These are phyloP conservation scores for Comarum palustre DNA, from an alignment of 306 rosid genomes.

Conservation along the genomic window DNA sequence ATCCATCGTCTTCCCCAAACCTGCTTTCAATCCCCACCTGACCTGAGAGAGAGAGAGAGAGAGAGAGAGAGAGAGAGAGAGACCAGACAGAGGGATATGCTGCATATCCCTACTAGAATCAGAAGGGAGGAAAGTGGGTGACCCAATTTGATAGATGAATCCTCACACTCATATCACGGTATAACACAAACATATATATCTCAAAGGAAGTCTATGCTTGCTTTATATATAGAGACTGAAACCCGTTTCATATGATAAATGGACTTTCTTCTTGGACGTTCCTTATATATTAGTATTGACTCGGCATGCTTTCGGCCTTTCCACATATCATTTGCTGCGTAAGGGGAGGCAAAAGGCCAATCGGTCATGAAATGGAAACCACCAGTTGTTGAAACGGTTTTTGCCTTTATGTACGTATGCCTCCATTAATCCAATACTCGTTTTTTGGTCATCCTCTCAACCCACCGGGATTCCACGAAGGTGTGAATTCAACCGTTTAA, in stretches of 20 bases:
- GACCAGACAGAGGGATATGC: not conserved
- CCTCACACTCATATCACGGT: too few relatives aligned
- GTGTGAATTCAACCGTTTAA: not conserved
- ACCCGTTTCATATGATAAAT: not conserved
- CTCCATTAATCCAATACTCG: constrained; percentile 27
- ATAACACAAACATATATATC: too few relatives aligned
- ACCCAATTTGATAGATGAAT: not conserved
- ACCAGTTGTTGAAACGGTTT: constrained; percentile 9
- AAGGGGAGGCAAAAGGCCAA: constrained; percentile 28
- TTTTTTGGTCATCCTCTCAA: not conserved
- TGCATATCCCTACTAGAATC: not conserved
- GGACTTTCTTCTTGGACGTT: not conserved
- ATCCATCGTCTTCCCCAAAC: not conserved
- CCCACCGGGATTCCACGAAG: not conserved
- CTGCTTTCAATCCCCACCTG: not conserved
- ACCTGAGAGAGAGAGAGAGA: not conserved
- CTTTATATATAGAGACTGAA: not conserved
- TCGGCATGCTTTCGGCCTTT: not conserved
- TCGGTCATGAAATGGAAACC: not conserved
- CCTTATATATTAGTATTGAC: not conserved
- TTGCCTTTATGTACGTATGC: constrained; percentile 35
- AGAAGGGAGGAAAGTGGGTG: constrained; percentile 4
- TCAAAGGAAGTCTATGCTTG: not conserved
- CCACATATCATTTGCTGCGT: constrained; percentile 28
- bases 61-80: constrained; percentile 2